Evolutionary conservation across 148 eudicot species (phyloP), one percentile per base, ranked within the genome.

Genomic region (Fagopyrum esculentum): DNA sequence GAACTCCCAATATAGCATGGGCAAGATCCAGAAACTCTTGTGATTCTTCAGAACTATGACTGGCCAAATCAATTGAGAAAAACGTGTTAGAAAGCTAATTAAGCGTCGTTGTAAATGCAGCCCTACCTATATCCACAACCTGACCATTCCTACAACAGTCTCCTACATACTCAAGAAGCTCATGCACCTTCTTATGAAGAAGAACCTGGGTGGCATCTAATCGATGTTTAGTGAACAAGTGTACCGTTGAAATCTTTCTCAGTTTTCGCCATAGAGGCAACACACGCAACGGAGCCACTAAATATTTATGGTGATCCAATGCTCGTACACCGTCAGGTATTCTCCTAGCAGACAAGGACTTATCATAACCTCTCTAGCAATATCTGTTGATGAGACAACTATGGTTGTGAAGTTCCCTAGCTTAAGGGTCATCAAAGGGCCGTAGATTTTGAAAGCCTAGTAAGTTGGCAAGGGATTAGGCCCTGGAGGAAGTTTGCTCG

Each of bases 391-490:
- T 66, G 90, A 85, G 5, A 82, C 82, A 5, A 87, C 79, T 16
- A 87, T 52, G 47, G 81, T 77, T 43, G 83, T 80, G 19, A 64
- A 45, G 69, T 69, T 77, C 0, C 91, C 90, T 8, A 87, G 76
- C 70, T 80, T 78, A 48, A 87, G 90, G 9, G 80, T 70, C 84
- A 87, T 83, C 5, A 87, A 22, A 10, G 88, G 87, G 4, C 90
- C 86, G 9, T 85, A 77, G 2, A 4, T 49, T 82, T 76, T 45
- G 87, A 74, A 10, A 85, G 85, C 15, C 49, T 68, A 45, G 85
- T 44, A 74, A 71, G 83, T 78, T 19, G 90, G 86, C 77, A 81
- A 75, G 43, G 79, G 78, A 29, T 73, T 71, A 6, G 90, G 90
- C 3, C 90, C 90, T 22, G 90, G 90, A 15, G 90, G 86, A 16